Base-by-base conservation (phyloP, 148 eudicot species). In the Camellia lanceoleosa region DNA sequence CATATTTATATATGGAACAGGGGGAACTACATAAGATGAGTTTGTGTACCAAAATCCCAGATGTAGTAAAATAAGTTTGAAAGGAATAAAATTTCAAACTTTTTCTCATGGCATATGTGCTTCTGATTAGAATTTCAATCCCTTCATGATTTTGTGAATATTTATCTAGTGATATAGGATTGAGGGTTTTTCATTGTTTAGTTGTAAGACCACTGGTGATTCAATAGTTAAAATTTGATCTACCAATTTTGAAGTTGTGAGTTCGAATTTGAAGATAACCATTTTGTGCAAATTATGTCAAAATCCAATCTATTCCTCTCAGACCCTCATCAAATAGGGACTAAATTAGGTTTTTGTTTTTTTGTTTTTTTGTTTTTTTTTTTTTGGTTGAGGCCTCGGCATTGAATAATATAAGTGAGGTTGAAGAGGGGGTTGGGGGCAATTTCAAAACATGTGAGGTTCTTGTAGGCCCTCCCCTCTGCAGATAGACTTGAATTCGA, bases 21-120 rank as follows among this genome's bases (percentile, higher is more conserved):
- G 19, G 69, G 51, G 65, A 42, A 19, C 10, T 58, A 47, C 9
- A 10, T 51, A 38, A 41, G 13, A 5, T 18, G 63, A 77, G 63
- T 81, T 47, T 76, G 46, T 81, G 83, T 30, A 75, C 15, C n/a
- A 54, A 80, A 44, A 67, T 81, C 60, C 83, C 61, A 69, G 7
- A 76, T 81, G 76, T 81, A 23, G 30, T 23, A 23, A 23, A 23
- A 68, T 76, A 76, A 76, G 69, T 9, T 76, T 61, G 79, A 23
- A 23, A 23, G 83, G 10, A 80, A 41, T 12, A 11, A 60, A 14
- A 23, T 23, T 38, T 59, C 61, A n/a, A 52, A 9, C 16, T 16
- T 58, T 67, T 42, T 42, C 51, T 16, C 20, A n/a, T 7, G 54
- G 12, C 72, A 38, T 68, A n/a, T 42, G 3, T 68, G 7, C 16